A percentile compares a stretch with the other conserved stretches of the same genome.
phyloP scores from a whole-genome alignment of 306 rosid genomes.

The Vigna angularis region DNA sequence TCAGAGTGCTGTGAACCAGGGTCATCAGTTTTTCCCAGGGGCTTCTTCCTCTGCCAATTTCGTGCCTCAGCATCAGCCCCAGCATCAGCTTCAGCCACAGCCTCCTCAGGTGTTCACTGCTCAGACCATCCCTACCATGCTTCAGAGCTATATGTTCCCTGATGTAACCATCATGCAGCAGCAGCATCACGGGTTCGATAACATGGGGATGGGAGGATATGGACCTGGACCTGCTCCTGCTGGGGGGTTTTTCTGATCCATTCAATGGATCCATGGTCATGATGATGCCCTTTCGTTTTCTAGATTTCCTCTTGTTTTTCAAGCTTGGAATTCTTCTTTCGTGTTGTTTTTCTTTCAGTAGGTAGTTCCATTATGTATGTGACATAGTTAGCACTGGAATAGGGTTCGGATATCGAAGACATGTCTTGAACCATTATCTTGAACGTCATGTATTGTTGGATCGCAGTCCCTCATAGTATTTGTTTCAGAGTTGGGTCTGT shows the following conservation, averaged over 20 bases:
- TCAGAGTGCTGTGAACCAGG: not conserved
- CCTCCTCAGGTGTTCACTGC: not conserved
- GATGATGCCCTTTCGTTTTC: constrained; percentile 32
- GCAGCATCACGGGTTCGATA: not conserved
- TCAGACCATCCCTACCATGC: not conserved
- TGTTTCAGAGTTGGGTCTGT: not conserved
- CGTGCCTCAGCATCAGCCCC: not conserved
- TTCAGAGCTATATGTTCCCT: constrained; percentile 22
- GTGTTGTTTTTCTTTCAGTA: not conserved
- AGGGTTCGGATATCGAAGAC: not conserved
- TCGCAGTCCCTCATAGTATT: not conserved
- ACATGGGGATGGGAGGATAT: constrained; percentile 27
- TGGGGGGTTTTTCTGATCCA: constrained; percentile 30
- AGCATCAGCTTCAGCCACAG: not conserved
- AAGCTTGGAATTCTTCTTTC: not conserved
- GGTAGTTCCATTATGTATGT: not conserved
- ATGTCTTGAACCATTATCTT: not conserved
- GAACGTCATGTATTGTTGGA: not conserved
- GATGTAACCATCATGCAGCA: constrained; percentile 25
- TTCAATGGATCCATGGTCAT: constrained; percentile 7
- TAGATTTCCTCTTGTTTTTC: not conserved
- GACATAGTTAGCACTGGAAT: not conserved
- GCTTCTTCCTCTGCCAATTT: not conserved
- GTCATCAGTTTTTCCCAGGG: not conserved
- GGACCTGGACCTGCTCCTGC: not conserved